phyloP scores from a whole-genome alignment of 306 rosid genomes.

The Quercus aquifolioides region DNA sequence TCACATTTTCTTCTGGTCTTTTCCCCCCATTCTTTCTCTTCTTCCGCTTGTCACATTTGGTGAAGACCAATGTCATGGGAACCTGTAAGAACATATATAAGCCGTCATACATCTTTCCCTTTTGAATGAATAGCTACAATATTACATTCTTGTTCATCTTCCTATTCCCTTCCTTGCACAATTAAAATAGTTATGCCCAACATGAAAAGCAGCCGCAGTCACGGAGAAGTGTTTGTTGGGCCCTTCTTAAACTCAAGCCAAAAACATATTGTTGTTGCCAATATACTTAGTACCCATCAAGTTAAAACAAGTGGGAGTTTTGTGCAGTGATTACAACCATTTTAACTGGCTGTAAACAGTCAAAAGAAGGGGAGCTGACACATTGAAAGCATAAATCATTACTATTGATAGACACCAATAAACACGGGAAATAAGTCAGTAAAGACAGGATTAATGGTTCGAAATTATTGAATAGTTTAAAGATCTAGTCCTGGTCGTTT shows the following conservation, averaged over 20 bases:
- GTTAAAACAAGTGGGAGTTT: too few relatives aligned
- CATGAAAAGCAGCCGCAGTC: neutral
- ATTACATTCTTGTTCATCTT: neutral
- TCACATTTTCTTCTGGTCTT: slow-evolving; percentile 81
- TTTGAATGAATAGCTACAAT: neutral
- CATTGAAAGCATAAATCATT: neutral
- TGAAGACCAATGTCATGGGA: slow-evolving; percentile 93
- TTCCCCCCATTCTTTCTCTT: slow-evolving; percentile 91
- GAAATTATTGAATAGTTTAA: neutral
- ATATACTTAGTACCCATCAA: neutral
- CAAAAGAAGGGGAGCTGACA: slow-evolving; percentile 7
- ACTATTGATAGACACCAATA: neutral
- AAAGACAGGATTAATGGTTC: neutral
- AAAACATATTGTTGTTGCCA: neutral
- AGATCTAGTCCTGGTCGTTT: neutral
- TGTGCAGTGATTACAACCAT: too few relatives aligned
- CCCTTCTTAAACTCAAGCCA: neutral
- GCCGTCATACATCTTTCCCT: neutral
- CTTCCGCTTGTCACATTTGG: slow-evolving; percentile 98
- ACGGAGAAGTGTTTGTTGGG: neutral
- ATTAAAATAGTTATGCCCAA: neutral
- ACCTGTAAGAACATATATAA: slow-evolving; percentile 45
- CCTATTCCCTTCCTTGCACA: neutral
- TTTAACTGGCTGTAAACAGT: neutral
- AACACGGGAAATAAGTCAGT: neutral